phyloP scores from a whole-genome alignment of 306 rosid genomes.

The Geum urbanum region DNA sequence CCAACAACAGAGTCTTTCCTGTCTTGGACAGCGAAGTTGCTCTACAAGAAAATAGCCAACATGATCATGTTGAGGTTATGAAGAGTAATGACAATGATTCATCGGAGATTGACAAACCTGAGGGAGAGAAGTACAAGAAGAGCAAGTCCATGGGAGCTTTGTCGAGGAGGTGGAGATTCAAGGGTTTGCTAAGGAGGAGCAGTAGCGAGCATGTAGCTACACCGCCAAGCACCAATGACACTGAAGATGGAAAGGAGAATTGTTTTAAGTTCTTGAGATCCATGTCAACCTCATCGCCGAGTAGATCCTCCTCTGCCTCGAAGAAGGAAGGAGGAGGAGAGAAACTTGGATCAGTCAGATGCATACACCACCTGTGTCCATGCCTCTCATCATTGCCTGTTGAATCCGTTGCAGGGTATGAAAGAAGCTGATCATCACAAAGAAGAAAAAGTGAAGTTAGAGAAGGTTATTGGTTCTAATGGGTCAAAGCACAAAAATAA shows the following conservation, averaged over 20 bases:
- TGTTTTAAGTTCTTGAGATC: not conserved
- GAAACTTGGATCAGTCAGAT: not conserved
- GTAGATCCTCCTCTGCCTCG: not conserved
- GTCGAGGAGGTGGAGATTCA: not conserved
- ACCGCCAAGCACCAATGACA: not conserved
- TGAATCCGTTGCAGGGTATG: not conserved
- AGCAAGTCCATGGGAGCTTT: conserved; percentile 1
- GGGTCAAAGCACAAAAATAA: not conserved
- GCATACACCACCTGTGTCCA: not conserved
- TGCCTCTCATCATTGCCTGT: not conserved
- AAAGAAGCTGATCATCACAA: not conserved
- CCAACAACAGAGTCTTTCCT: not conserved
- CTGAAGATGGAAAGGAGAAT: not conserved
- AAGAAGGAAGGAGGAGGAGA: not conserved
- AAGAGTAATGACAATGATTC: not conserved
- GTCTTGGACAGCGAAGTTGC: not conserved
- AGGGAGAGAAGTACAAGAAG: not conserved
- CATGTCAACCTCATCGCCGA: not conserved
- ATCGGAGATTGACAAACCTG: not conserved
- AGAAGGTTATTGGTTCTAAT: not conserved
- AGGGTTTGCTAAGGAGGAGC: not conserved
- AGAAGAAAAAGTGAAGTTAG: not conserved
- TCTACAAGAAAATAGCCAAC: not conserved
- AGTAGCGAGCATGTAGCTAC: not conserved
- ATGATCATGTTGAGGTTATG: not conserved